Conservation (phyloP, 2,329 filamentous ascomycete species). For the Cercospora zeina region DNA sequence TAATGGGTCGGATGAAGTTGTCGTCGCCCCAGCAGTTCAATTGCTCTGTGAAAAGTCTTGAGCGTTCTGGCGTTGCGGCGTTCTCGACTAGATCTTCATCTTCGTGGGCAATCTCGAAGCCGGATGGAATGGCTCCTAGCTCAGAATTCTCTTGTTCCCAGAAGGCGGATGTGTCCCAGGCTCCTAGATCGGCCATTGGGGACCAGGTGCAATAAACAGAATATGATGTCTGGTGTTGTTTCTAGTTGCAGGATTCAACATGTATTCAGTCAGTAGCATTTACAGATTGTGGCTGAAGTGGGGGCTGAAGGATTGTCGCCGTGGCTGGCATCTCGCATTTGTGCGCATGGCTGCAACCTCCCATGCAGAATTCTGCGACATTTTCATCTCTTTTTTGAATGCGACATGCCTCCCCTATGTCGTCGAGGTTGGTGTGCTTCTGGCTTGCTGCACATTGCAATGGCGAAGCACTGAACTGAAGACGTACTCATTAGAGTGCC, state of each 20-base stretch:
- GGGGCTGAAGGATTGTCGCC: neutral
- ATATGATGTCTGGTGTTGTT: neutral
- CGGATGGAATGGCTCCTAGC: neutral
- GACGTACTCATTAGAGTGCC: too few species aligned
- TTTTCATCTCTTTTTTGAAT: too few species aligned
- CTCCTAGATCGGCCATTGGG: neutral
- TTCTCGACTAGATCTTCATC: slow-evolving; percentile 1
- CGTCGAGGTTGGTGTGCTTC: too few species aligned
- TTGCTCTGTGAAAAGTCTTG: neutral
- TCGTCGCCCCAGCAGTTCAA: slow-evolving; percentile 1
- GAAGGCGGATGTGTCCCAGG: slow-evolving; percentile 3
- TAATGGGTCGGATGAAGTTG: neutral
- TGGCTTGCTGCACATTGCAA: too few species aligned
- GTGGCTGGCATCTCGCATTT: neutral
- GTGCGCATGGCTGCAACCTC: neutral
- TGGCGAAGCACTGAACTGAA: too few species aligned
- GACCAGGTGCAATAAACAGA: neutral
- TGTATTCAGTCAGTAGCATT: neutral
- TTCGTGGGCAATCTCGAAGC: neutral
- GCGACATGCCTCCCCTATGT: too few species aligned
- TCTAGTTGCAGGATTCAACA: neutral
- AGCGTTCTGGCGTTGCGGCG: neutral
- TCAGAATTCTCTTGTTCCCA: neutral
- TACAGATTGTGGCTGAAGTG: neutral
- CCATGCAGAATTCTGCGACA: neutral